Conservation (phyloP, 2,329 filamentous ascomycete species). For the Pleoardoris graminearum region DNA sequence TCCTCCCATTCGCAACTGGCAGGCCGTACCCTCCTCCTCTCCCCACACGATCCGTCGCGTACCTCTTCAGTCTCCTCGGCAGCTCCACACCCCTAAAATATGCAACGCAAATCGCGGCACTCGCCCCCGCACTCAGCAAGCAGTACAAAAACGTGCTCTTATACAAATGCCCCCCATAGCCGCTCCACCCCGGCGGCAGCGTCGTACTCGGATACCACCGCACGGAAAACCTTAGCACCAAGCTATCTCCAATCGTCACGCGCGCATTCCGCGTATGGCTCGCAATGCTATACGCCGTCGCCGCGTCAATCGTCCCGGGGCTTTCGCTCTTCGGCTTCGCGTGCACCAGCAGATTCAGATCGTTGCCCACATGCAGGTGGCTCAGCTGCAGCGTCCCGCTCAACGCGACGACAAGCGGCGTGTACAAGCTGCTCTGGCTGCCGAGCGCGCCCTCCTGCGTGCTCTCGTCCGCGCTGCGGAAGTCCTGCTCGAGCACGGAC, state of each 20-base stretch:
- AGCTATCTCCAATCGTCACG: conserved; percentile 83
- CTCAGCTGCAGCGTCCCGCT: conserved; percentile 85
- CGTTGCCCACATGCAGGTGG: conserved; percentile 83
- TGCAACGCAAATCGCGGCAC: conserved; percentile 56
- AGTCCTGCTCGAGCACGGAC: conserved; percentile 37
- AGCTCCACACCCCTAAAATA: conserved; percentile 60
- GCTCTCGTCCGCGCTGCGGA: conserved; percentile 45
- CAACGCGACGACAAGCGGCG: conserved; percentile 84
- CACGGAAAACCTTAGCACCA: conserved; percentile 78
- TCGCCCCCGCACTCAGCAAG: conserved; percentile 51
- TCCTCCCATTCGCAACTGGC: conserved; percentile 35
- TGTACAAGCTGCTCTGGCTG: conserved; percentile 56
- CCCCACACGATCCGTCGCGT: conserved; percentile 58
- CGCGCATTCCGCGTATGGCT: conserved; percentile 61
- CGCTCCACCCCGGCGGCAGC: conserved; percentile 62
- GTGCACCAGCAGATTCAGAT: conserved; percentile 86
- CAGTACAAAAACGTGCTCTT: conserved; percentile 56
- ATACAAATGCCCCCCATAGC: conserved; percentile 56
- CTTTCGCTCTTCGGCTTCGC: conserved; percentile 57
- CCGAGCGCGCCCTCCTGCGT: conserved; percentile 43
- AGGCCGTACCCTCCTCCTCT: conserved; percentile 38
- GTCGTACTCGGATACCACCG: conserved; percentile 81
- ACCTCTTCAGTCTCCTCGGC: conserved; percentile 57
- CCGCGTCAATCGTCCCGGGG: conserved; percentile 83
- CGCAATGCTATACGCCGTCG: conserved; percentile 82